These are phyloP conservation scores for Lasiosphaeria miniovina DNA, from an alignment of 495 filamentous ascomycete species.

Conservation along the genomic window DNA sequence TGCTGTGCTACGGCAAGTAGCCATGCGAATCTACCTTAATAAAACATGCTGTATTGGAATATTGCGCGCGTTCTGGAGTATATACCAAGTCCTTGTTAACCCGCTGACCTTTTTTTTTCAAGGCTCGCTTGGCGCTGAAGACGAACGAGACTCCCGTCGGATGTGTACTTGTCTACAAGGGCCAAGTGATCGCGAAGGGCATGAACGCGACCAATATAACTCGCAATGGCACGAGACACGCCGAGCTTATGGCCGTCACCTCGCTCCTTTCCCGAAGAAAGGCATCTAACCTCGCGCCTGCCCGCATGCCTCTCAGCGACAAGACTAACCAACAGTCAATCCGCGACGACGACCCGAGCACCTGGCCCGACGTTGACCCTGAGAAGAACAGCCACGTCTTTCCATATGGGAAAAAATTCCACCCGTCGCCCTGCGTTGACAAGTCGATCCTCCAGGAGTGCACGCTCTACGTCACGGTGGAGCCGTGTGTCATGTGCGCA, in stretches of 20 bases:
- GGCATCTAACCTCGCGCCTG: conserved; percentile 17
- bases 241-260: conserved; percentile 86
- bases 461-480: conserved; percentile 91
- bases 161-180: conserved; percentile 81
- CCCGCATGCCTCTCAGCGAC: conserved; percentile 18
- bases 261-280: conserved; percentile 39
- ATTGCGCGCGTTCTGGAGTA: background rate
- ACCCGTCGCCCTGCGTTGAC: conserved; percentile 40
- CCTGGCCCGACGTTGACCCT: conserved; percentile 46
- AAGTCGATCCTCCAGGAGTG: conserved; percentile 63
- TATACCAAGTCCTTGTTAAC: too few species aligned
- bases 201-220: conserved; percentile 96
- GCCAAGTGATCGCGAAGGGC: conserved; percentile 72
- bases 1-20: background rate
- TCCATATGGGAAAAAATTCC: conserved; percentile 50
- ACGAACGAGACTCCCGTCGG: conserved; percentile 92
- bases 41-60: background rate
- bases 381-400: conserved; percentile 40
- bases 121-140: conserved; percentile 78
- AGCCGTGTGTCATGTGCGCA: conserved; percentile 98
- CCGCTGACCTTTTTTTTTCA: conserved; percentile 6
- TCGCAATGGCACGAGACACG: conserved; percentile 84
- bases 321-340: conserved; percentile 14
- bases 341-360: conserved; percentile 14
- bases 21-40: background rate